These are phyloP conservation scores for Fraxinus sp. DNA, from an alignment of 305 asterid genomes.

Conservation along the genomic window DNA sequence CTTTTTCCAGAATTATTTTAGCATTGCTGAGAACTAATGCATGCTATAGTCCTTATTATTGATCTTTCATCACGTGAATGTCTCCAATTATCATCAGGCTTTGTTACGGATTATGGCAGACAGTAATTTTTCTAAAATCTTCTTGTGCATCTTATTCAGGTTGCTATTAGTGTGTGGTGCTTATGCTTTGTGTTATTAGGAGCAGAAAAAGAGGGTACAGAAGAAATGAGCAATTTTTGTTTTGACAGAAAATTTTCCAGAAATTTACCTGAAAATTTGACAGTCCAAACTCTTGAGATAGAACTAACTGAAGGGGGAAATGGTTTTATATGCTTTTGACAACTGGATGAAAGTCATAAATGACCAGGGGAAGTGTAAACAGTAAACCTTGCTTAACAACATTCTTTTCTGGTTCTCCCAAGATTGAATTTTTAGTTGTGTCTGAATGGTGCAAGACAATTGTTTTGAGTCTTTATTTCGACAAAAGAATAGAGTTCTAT, in stretches of 20 bases:
- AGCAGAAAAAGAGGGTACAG: neutral
- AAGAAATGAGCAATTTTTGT: neutral
- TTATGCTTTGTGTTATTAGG: neutral
- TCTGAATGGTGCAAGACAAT: neutral
- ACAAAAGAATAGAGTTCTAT: neutral
- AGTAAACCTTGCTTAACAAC: slow-evolving; percentile 3
- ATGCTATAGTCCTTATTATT: neutral
- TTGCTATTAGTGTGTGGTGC: neutral
- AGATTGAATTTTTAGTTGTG: neutral
- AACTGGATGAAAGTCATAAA: neutral
- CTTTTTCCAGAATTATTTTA: slow-evolving; percentile 11
- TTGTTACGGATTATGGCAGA: neutral
- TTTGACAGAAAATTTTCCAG: neutral
- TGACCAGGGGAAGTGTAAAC: neutral
- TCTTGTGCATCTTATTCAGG: neutral
- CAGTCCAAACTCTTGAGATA: slow-evolving; percentile 8
- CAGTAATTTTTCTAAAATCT: neutral
- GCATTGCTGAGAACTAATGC: neutral
- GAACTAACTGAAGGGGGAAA: neutral
- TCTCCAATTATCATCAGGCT: neutral
- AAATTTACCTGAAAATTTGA: neutral
- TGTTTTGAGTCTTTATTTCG: neutral
- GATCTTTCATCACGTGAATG: neutral
- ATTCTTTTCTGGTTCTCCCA: neutral
- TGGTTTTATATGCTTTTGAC: neutral